Percentiles rank a stretch among this genome's conserved stretches.
Evolutionary conservation across 768 basidiomycete species (phyloP).

Genomic region (Rhodosporidiobolus odoratus): DNA sequence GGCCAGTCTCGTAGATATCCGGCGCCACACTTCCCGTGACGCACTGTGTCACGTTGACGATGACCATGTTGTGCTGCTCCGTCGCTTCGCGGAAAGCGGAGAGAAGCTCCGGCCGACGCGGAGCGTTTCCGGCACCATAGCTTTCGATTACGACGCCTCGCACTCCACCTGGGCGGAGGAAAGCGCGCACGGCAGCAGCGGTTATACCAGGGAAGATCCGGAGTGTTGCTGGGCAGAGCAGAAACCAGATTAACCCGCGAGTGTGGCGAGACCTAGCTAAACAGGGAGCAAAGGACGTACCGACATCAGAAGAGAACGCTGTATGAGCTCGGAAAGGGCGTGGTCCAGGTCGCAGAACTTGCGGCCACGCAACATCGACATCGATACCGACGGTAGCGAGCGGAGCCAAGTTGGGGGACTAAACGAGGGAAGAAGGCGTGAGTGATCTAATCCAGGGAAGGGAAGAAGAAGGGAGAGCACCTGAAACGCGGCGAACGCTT

Average conservation of each 20-base stretch:
- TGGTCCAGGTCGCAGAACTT: slow-evolving; percentile 73
- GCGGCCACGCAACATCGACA: slow-evolving; percentile 77
- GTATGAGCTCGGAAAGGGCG: slow-evolving; percentile 77
- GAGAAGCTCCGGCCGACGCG: slow-evolving; percentile 70
- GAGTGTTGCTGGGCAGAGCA: slow-evolving; percentile 34
- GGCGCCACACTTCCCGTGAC: slow-evolving; percentile 71
- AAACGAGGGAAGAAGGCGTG: slow-evolving; percentile 58
- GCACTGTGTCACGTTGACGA: slow-evolving; percentile 90
- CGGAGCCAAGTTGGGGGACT: slow-evolving; percentile 19
- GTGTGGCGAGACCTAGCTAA: too few species aligned
- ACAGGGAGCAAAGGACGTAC: slow-evolving; percentile 49
- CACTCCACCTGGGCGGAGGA: slow-evolving; percentile 55
- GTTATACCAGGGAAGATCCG: slow-evolving; percentile 39
- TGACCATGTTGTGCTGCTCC: slow-evolving; percentile 70
- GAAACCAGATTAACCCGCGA: background rate
- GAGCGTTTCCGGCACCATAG: slow-evolving; percentile 89
- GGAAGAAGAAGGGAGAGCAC: background rate
- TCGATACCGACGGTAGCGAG: slow-evolving; percentile 70
- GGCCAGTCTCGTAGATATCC: slow-evolving; percentile 73
- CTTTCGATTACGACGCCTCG: slow-evolving; percentile 82
- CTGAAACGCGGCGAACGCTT: slow-evolving; percentile 34
- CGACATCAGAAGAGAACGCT: slow-evolving; percentile 78
- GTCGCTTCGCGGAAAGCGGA: slow-evolving; percentile 73
- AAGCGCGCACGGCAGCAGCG: slow-evolving; percentile 61
- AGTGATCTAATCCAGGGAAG: slow-evolving; percentile 59